Percentiles rank a stretch among this genome's conserved stretches.
These are phyloP conservation scores for Dioscorea cayenensis DNA, from an alignment of 116 monocot species.

Conservation along the genomic window DNA sequence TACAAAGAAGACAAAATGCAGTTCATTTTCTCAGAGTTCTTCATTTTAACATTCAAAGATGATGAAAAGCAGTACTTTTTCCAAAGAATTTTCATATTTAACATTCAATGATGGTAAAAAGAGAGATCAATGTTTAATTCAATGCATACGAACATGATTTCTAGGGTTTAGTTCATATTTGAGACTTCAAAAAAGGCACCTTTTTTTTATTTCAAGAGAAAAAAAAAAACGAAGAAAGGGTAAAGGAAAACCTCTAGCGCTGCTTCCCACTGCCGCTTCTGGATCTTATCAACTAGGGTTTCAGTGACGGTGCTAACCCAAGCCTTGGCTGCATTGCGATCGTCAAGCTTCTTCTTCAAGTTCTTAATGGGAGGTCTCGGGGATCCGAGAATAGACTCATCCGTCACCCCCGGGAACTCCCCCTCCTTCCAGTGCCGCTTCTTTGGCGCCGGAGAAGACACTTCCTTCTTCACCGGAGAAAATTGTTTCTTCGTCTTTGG, in stretches of 20 bases:
- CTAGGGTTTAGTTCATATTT: not conserved
- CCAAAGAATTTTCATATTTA: no score
- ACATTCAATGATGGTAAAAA: no score
- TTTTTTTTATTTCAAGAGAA: no score
- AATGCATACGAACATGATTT: not conserved
- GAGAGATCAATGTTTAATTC: not conserved
- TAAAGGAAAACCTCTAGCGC: slow-evolving; percentile 52
- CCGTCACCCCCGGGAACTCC: slow-evolving; percentile 43
- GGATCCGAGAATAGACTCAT: slow-evolving; percentile 7
- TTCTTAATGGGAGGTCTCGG: slow-evolving; percentile 53
- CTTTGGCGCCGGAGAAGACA: slow-evolving; percentile 14
- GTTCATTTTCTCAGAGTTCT: not conserved
- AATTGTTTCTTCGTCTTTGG: not conserved
- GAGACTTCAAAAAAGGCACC: not conserved
- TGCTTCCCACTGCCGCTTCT: slow-evolving; percentile 65
- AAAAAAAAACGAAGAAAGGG: not conserved
- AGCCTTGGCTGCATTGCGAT: slow-evolving; percentile 45
- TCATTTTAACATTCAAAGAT: not conserved
- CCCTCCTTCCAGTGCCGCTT: slow-evolving; percentile 78
- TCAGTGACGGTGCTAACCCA: slow-evolving; percentile 88
- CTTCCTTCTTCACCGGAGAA: not conserved
- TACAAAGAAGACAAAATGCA: no score
- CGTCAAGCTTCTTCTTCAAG: slow-evolving; percentile 64
- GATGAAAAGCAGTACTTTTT: not conserved
- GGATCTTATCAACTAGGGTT: slow-evolving; percentile 57